A percentile compares a stretch with the other conserved stretches of the same genome.
Evolutionary conservation across 768 basidiomycete genomes (phyloP).

Genomic region (Inosperma sp.): DNA sequence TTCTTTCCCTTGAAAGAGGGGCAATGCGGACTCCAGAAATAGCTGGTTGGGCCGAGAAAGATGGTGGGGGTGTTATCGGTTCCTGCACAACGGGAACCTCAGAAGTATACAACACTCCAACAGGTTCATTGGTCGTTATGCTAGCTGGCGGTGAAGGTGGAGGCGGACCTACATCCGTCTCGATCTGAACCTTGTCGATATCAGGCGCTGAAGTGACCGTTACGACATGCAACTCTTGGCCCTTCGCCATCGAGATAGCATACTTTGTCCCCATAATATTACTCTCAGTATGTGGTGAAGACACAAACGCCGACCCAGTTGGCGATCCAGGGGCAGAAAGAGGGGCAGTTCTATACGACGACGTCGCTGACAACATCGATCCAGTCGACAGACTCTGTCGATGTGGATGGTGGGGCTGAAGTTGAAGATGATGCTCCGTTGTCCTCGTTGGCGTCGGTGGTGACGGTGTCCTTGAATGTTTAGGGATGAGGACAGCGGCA

Average conservation of each 20-base stretch:
- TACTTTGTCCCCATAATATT: neutral
- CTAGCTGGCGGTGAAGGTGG: conserved; percentile 45
- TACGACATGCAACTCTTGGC: neutral
- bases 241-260: neutral
- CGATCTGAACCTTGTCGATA: neutral
- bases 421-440: too few relatives aligned
- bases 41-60: too few relatives aligned
- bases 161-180: conserved; percentile 41
- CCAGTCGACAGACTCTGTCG: neutral
- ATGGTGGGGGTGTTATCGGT: conserved; percentile 1
- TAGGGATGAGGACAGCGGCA: neutral
- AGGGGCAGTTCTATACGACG: neutral
- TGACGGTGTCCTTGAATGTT: too few relatives aligned
- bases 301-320: neutral
- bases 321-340: neutral
- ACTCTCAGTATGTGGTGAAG: too few relatives aligned
- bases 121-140: conserved; percentile 29
- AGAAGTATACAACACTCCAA: conserved; percentile 16
- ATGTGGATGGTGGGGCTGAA: too few relatives aligned
- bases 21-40: too few relatives aligned
- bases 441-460: neutral
- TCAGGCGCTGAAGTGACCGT: neutral
- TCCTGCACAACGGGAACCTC: neutral
- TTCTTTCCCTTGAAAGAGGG: too few relatives aligned
- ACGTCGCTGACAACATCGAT: neutral